Evolutionary conservation across 2,329 filamentous ascomycete species (phyloP).

Genomic region (Alternaria atra): DNA sequence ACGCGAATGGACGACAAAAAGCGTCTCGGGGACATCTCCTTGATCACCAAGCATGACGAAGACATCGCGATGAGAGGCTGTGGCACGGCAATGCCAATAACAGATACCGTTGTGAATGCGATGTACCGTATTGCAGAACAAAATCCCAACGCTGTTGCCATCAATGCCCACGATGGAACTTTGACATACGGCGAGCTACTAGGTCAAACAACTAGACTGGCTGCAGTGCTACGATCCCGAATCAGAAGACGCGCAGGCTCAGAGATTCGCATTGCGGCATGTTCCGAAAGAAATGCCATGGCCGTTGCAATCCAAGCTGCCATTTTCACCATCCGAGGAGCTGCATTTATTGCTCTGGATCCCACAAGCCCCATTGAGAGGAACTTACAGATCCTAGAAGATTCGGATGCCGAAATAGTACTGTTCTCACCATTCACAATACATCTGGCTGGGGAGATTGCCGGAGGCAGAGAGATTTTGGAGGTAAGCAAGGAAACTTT

Average conservation of each 20-base stretch:
- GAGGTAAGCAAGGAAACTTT: not conserved
- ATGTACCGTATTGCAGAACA: not conserved
- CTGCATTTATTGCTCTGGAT: not conserved
- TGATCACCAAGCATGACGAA: not conserved
- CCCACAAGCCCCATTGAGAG: not conserved
- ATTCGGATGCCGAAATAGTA: not conserved
- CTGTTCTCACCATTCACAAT: not conserved
- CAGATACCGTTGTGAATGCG: not conserved
- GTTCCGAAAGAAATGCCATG: not conserved
- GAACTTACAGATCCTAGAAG: not conserved
- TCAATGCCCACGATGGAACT: not conserved
- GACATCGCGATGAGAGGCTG: not conserved
- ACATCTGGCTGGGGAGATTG: not conserved
- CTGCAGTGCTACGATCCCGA: not conserved
- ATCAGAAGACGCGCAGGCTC: not conserved
- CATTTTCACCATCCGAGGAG: not conserved
- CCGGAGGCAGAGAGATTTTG: not conserved
- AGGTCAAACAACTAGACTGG: not conserved
- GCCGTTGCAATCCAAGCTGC: not conserved
- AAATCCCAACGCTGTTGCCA: not conserved
- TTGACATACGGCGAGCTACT: not conserved
- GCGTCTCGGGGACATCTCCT: not conserved
- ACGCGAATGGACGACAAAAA: not conserved
- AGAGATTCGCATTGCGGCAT: not conserved
- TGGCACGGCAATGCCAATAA: not conserved